Evolutionary conservation across 345 rosid genomes (phyloP), one percentile per base, ranked within the genome.

Genomic region (Melastoma malabathricum): DNA sequence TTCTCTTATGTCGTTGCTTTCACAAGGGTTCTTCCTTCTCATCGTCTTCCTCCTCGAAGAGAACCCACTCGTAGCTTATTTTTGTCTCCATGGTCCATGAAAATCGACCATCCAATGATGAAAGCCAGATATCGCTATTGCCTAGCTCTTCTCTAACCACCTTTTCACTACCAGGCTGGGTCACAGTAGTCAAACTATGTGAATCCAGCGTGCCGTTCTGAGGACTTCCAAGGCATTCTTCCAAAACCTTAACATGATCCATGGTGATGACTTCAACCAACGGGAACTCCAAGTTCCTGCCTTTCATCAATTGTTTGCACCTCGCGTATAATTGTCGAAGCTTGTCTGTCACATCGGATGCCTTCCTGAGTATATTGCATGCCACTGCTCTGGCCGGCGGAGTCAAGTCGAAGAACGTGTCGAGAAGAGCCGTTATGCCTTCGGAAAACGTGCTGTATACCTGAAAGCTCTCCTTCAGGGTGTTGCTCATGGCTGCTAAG

Each of bases 391-490:
- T 74, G 6, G 93, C 84, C 9, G 81, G 71, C 22, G 27, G 69
- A 29, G 96, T 64, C 46, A 83, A 65, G 65, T 87, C 89, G 38
- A 83, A 83, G 61, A 81, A 63, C 76, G 69, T 66, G 54, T 77
- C 68, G 18, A 69, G 51, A 13, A 83, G 80, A 45, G 73, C 63
- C 0, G 79, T 72, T 1, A 81, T 47, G 9, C 84, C 79, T 64
- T 81, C 85, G 6, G 68, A 48, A 29, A 70, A 75, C 2, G 77
- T 71, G 18, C 15, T 50, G 72, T 79, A 79, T 14, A 87, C 89
- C 68, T 77, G 87, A 71, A 87, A 87, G 74, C 94, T 87, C 60
- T 87, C 96, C 63, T 77, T 87, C 73, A 87, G 69, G 70, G 77
- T 81, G 64, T 74, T 79, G 49, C 68, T 61, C 56, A 75, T 72